Evolutionary conservation across 139 green algal species (phyloP).

Genomic region (Micromonas commoda): DNA sequence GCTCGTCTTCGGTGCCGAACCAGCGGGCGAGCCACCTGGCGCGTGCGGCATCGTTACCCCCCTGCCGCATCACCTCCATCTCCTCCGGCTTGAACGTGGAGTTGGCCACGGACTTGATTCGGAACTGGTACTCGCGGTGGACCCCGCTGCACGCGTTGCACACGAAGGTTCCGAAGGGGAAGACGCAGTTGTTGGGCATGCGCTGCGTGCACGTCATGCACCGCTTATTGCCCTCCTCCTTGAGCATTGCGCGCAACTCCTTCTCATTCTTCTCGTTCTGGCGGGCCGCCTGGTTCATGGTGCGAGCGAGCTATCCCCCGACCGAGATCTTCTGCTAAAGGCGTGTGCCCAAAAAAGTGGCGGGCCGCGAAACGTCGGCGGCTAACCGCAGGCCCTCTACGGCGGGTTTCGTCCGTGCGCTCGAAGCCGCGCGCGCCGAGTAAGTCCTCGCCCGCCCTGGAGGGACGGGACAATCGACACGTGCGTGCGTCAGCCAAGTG

Average conservation of each 20-base stretch:
- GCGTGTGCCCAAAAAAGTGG: no score
- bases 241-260: not conserved
- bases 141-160: constrained; percentile 19
- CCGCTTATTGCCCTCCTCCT: not conserved
- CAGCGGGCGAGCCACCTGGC: constrained; percentile 1
- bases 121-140: constrained; percentile 16
- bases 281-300: no score
- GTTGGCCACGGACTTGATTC: constrained; percentile 2
- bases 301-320: no score
- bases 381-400: no score
- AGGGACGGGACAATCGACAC: no score
- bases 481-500: no score
- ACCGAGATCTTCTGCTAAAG: no score
- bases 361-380: no score
- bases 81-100: constrained; percentile 9
- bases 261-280: constrained; percentile 14
- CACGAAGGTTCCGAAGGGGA: constrained; percentile 1
- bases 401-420: no score
- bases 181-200: not conserved
- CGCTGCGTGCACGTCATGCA: constrained; percentile 1
- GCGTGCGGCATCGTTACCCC: constrained; percentile 1
- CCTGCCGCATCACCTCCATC: not conserved
- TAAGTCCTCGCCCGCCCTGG: no score
- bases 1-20: not conserved
- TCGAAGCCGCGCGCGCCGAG: no score